Conservation (phyloP, 108 stramenopile genomes). For the Pseudonitzschia multiseries region DNA sequence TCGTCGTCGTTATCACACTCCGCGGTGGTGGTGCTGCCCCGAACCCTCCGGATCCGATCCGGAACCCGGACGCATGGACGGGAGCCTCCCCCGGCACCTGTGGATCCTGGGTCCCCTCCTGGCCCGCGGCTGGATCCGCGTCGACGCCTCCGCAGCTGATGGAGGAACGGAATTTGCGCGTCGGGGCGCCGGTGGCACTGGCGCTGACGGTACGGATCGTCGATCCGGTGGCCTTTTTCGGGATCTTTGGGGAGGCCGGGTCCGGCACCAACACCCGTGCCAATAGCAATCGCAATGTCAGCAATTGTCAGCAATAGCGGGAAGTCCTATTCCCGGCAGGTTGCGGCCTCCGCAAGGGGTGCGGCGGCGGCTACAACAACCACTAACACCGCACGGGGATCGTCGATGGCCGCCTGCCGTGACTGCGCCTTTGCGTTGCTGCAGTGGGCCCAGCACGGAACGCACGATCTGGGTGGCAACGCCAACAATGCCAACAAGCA, state of each 20-base stretch:
- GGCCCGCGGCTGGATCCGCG: conserved; percentile 27
- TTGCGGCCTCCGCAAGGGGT: neutral
- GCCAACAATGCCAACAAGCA: neutral
- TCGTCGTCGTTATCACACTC: conserved; percentile 5
- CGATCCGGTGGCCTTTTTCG: conserved; percentile 7
- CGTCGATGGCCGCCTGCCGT: conserved; percentile 12
- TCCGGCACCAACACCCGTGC: neutral
- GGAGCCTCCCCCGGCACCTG: conserved; percentile 49
- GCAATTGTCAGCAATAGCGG: no score
- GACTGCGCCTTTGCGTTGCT: conserved; percentile 72
- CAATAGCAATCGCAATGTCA: neutral
- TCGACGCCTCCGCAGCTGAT: conserved; percentile 61
- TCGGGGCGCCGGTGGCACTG: conserved; percentile 73
- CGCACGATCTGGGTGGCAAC: conserved; percentile 20
- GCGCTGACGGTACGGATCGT: conserved; percentile 9
- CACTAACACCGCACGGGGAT: neutral
- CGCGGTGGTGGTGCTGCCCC: neutral
- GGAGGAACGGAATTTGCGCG: conserved; percentile 58
- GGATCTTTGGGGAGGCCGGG: neutral
- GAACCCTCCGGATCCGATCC: conserved; percentile 13
- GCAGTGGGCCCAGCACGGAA: conserved; percentile 82
- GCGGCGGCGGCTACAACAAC: neutral
- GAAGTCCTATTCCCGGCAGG: neutral
- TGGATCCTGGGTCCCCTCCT: conserved; percentile 55
- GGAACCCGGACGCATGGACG: conserved; percentile 32